phyloP scores from a whole-genome alignment of 1,284 basidiomycete species.

The Thelephora terrestris region DNA sequence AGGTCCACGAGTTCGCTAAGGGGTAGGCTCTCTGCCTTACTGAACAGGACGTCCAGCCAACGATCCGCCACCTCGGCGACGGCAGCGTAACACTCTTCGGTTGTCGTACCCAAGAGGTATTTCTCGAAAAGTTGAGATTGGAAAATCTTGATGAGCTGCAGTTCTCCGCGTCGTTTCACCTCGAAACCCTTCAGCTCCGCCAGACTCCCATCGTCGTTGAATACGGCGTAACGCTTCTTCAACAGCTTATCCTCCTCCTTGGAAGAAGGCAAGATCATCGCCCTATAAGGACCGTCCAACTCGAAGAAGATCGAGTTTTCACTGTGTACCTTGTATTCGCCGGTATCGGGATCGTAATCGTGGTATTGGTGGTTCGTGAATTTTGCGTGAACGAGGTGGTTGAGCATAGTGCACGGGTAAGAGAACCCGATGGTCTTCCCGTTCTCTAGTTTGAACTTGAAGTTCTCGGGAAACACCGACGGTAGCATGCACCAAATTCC shows the following conservation, averaged over 20 bases:
- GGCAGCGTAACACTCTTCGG: constrained; percentile 91
- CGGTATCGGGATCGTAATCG: constrained; percentile 77
- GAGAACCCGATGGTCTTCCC: constrained; percentile 89
- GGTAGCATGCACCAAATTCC: constrained; percentile 99
- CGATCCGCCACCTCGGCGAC: constrained; percentile 93
- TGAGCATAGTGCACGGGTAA: constrained; percentile 99
- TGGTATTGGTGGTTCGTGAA: constrained; percentile 99
- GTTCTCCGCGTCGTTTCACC: constrained; percentile 95
- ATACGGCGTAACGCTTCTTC: constrained; percentile 99
- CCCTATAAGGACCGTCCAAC: constrained; percentile 95
- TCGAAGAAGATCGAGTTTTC: constrained; percentile 99
- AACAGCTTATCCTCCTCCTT: constrained; percentile 99
- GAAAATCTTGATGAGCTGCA: constrained; percentile 99
- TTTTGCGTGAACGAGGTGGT: constrained; percentile 90
- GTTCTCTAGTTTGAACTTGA: constrained; percentile 84
- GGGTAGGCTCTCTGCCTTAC: constrained; percentile 71
- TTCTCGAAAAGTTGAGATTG: constrained; percentile 98
- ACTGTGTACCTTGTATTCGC: constrained; percentile 80
- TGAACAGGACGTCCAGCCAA: constrained; percentile 95
- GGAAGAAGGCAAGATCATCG: constrained; percentile 98
- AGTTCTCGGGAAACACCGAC: constrained; percentile 96
- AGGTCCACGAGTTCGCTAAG: constrained; percentile 96
- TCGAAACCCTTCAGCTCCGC: constrained; percentile 99
- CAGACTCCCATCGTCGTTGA: constrained; percentile 94
- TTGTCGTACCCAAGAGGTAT: constrained; percentile 88